Percentiles rank a stretch among this genome's conserved stretches.
These are phyloP conservation scores for Abrus pulchellus DNA, from an alignment of 306 rosid species.

Conservation along the genomic window DNA sequence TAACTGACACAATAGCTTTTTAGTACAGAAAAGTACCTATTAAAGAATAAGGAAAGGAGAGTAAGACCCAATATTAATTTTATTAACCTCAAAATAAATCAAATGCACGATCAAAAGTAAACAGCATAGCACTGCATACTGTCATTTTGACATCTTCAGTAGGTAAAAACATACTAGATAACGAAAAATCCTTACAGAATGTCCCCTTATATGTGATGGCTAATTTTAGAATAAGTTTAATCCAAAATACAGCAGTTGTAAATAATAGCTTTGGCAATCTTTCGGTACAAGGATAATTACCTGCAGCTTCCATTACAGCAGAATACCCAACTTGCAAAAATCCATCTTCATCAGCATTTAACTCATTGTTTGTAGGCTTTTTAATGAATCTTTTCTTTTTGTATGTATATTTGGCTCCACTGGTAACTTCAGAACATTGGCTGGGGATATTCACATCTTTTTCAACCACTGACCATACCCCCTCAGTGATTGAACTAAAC, in stretches of 20 bases:
- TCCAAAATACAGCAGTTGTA: background rate
- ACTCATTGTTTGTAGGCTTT: conserved; percentile 55
- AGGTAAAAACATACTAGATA: conserved; percentile 8
- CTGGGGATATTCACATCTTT: conserved; percentile 55
- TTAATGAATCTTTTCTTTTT: conserved; percentile 57
- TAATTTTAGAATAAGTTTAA: conserved; percentile 27
- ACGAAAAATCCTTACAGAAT: conserved; percentile 8
- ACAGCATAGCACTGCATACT: background rate
- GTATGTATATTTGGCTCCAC: conserved; percentile 37
- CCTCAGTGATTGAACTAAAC: conserved; percentile 62
- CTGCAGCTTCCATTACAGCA: conserved; percentile 73
- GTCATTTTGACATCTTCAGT: conserved; percentile 28
- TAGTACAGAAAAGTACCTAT: conserved; percentile 3
- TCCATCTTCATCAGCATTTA: conserved; percentile 52
- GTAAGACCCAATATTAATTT: conserved; percentile 1
- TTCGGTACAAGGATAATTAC: conserved; percentile 51
- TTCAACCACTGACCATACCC: conserved; percentile 82
- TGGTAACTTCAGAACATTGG: conserved; percentile 50
- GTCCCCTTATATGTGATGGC: conserved; percentile 14
- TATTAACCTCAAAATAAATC: conserved; percentile 24
- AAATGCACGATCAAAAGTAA: background rate
- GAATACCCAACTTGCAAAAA: conserved; percentile 70
- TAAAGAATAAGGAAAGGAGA: background rate
- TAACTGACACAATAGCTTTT: conserved; percentile 28
- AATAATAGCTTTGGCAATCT: conserved; percentile 25